These are phyloP conservation scores for Helenozyma rhizophorensis DNA, from an alignment of 805 yeast species.

Conservation along the genomic window DNA sequence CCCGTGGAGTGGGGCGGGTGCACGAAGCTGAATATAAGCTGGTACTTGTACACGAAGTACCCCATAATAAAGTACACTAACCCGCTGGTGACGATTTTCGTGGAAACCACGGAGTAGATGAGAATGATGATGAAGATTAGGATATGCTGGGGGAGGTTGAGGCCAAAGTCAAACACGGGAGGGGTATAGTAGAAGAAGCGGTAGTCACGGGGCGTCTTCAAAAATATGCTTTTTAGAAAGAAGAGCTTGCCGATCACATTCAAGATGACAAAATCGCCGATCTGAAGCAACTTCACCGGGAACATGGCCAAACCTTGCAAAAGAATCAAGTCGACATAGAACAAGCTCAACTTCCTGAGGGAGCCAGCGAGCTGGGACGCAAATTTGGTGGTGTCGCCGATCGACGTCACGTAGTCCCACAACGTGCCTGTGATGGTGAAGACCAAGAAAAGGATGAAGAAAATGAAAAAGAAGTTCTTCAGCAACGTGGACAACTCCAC, in stretches of 20 bases:
- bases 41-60: slow-evolving; percentile 58
- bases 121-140: slow-evolving; percentile 54
- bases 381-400: slow-evolving; percentile 55
- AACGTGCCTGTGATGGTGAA: slow-evolving; percentile 60
- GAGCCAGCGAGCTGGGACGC: slow-evolving; percentile 54
- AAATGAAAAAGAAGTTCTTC: slow-evolving; percentile 57
- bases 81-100: slow-evolving; percentile 57
- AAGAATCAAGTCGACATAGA: slow-evolving; percentile 57
- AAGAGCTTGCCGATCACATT: slow-evolving; percentile 36
- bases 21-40: slow-evolving; percentile 55
- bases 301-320: slow-evolving; percentile 69
- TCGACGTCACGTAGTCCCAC: slow-evolving; percentile 53
- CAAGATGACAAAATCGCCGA: slow-evolving; percentile 48
- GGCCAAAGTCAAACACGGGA: slow-evolving; percentile 56
- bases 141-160: slow-evolving; percentile 59
- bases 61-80: slow-evolving; percentile 53
- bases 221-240: slow-evolving; percentile 35
- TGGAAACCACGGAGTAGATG: slow-evolving; percentile 57
- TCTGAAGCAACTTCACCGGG: slow-evolving; percentile 52
- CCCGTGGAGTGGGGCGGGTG: slow-evolving; percentile 67
- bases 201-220: slow-evolving; percentile 49
- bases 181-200: slow-evolving; percentile 52
- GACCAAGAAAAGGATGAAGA: slow-evolving; percentile 57
- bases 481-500: slow-evolving; percentile 52
- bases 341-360: slow-evolving; percentile 47